phyloP scores from a whole-genome alignment of 2,329 filamentous ascomycete species.

The Fusarium torulosum region DNA sequence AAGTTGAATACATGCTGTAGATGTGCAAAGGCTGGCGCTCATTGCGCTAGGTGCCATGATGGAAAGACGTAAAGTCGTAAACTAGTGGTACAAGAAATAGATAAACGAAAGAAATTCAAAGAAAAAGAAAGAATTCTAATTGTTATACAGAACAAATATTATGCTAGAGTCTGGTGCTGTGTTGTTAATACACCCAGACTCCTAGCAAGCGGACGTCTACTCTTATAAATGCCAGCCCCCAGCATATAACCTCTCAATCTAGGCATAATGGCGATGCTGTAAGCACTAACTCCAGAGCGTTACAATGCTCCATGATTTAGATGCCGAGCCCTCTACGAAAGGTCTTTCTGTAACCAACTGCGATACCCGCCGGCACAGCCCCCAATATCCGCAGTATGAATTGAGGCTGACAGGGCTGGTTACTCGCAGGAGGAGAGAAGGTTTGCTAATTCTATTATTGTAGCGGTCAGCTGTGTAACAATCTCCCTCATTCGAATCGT shows the following conservation, averaged over 20 bases:
- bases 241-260: not conserved
- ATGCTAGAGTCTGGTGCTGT: not conserved
- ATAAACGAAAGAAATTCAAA: not conserved
- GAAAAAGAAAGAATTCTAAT: no score
- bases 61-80: not conserved
- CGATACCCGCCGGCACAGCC: not conserved
- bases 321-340: not conserved
- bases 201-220: no score
- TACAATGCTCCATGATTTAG: not conserved
- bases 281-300: not conserved
- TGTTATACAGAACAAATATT: not conserved
- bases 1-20: conserved; percentile 7
- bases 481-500: no score
- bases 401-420: not conserved
- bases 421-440: not conserved
- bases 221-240: not conserved
- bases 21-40: not conserved
- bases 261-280: not conserved
- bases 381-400: not conserved
- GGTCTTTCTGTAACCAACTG: not conserved
- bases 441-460: not conserved
- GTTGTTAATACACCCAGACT: no score
- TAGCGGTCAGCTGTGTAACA: not conserved
- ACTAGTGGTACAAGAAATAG: not conserved
- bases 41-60: not conserved